phyloP scores from a whole-genome alignment of 2,329 filamentous ascomycete genomes.

The Hymenoscyphus albidus region DNA sequence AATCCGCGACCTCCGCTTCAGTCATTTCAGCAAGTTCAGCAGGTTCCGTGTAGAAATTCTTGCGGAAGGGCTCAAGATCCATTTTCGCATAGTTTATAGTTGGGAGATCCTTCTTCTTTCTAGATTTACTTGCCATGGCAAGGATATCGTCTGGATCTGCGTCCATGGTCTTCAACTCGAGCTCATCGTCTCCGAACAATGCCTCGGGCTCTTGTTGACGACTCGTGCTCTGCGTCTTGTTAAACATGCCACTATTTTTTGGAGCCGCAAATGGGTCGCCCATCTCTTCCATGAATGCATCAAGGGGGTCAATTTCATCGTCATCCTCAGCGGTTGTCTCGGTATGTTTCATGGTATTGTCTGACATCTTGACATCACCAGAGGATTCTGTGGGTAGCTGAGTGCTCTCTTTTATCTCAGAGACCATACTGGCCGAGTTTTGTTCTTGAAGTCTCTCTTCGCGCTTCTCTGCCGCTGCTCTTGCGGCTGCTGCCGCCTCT shows the following conservation, averaged over 20 bases:
- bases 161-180: slow-evolving; percentile 58
- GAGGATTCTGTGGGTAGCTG: slow-evolving; percentile 40
- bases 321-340: slow-evolving; percentile 49
- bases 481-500: slow-evolving; percentile 78
- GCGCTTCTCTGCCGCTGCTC: slow-evolving; percentile 80
- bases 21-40: slow-evolving; percentile 77
- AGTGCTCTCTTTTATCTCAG: slow-evolving; percentile 41
- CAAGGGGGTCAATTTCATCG: slow-evolving; percentile 80
- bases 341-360: slow-evolving; percentile 25
- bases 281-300: slow-evolving; percentile 85
- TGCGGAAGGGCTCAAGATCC: slow-evolving; percentile 79
- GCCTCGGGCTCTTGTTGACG: slow-evolving; percentile 70
- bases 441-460: slow-evolving; percentile 58
- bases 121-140: slow-evolving; percentile 54
- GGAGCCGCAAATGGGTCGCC: slow-evolving; percentile 46
- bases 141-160: slow-evolving; percentile 61
- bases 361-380: slow-evolving; percentile 36
- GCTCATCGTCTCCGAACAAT: slow-evolving; percentile 84
- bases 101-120: slow-evolving; percentile 95
- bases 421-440: slow-evolving; percentile 34
- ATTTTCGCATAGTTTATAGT: slow-evolving; percentile 81
- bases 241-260: slow-evolving; percentile 32
- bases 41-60: slow-evolving; percentile 93
- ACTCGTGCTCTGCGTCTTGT: slow-evolving; percentile 39
- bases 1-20: slow-evolving; percentile 74